Evolutionary conservation across 805 yeast species (phyloP), one percentile per base, ranked within the genome.

Genomic region (Diddensiella caesifluorescens): DNA sequence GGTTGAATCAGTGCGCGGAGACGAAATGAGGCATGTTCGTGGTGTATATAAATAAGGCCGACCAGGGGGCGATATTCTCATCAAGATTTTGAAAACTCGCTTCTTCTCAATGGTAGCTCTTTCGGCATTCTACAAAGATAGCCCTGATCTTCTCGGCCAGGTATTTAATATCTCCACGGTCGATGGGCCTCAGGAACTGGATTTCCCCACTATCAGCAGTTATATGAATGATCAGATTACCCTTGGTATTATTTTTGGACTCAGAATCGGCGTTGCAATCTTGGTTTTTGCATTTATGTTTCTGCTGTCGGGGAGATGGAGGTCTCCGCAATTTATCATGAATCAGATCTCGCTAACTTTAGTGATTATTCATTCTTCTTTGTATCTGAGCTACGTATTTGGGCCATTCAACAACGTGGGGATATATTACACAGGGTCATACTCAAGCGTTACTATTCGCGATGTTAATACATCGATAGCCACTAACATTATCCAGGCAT

Each of bases 251-350:
- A 63, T 79, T 31, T 73, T 71, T 54, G 83, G 85, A 9, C 69
- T 73, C 2, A 68, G 82, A 47, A 62, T 80, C 28, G 86, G 86
- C 10, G 69, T 79, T 30, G 70, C 77, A 2, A 61, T 64, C 4
- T 45, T 74, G 2, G 69, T 79, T 4, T 55, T 75, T 39, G 59
- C 73, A 9, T 57, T 68, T 4, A 59, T 73, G 10, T 50, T 70
- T 4, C 61, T 79, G 32, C 68, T 72, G 52, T 57, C 79, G 44
- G 73, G 70, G 41, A 75, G 73, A 45, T 75, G 70, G 51, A 70
- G 61, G 18, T 76, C 89, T 0, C 84, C 88, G 5, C 74, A 87
- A 22, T 90, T 86, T 59, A 59, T 79, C n/a, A 62, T 87, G 34
- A 88, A 89, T 60, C 79, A 79, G 56, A 38, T 69, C 2, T 75